A percentile compares a stretch with the other conserved stretches of the same genome.
These are phyloP conservation scores for Brassica balearica DNA, from an alignment of 441 rosid genomes.

Conservation along the genomic window DNA sequence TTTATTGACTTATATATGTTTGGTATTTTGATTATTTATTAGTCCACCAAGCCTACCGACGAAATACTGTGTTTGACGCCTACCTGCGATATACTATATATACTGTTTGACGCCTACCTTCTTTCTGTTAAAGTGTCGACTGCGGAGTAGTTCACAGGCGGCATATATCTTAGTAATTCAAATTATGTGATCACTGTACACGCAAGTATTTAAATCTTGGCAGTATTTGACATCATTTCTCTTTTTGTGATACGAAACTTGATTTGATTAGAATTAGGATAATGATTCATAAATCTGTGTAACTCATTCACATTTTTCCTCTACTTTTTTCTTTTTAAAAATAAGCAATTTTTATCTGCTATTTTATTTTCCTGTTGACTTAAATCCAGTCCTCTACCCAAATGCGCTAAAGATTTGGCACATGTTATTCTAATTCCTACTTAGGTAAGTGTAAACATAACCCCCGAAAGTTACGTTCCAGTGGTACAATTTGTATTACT, in stretches of 20 bases:
- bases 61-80: neutral
- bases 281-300: conserved; percentile 3
- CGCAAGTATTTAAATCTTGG: neutral
- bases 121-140: conserved; percentile 4
- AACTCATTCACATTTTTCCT: neutral
- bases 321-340: too few species aligned
- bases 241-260: neutral
- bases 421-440: too few species aligned
- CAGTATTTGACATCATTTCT: conserved; percentile 7
- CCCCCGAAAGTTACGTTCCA: too few species aligned
- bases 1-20: conserved; percentile 4
- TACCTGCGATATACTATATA: neutral
- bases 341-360: too few species aligned
- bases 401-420: too few species aligned
- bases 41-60: neutral
- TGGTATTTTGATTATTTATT: neutral
- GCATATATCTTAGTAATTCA: neutral
- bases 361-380: too few species aligned
- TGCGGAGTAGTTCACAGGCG: conserved; percentile 21
- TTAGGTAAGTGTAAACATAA: too few species aligned
- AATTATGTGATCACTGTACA: conserved; percentile 1
- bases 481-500: too few species aligned
- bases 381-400: too few species aligned
- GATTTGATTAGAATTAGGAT: neutral
- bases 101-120: neutral